These are phyloP conservation scores for Cornus kousa DNA, from an alignment of 148 eudicot species.

Conservation along the genomic window DNA sequence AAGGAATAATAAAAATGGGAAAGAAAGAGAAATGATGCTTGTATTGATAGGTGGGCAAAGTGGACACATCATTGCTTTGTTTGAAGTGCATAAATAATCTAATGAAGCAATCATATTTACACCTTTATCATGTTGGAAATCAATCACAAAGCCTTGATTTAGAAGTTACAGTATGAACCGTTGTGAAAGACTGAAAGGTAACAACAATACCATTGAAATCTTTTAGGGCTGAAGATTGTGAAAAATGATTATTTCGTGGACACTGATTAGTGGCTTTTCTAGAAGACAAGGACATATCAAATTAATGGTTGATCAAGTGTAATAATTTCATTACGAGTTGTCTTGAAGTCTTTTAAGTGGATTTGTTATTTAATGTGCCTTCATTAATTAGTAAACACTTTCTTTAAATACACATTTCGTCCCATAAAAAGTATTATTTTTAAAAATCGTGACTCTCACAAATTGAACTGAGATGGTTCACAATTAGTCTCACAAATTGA, in stretches of 20 bases:
- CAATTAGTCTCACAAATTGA: no score
- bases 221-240: slow-evolving; percentile 8
- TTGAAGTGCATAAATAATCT: background rate
- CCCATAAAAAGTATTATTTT: no score
- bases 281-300: background rate
- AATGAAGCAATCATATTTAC: slow-evolving; percentile 9
- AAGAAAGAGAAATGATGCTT: background rate
- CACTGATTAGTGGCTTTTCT: background rate
- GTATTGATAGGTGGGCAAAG: background rate
- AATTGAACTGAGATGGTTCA: no score
- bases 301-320: background rate
- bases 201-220: background rate
- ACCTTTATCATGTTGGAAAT: background rate
- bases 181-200: background rate
- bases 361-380: no score
- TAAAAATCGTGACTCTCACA: no score
- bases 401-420: no score
- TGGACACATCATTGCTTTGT: slow-evolving; percentile 7
- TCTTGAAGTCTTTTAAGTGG: background rate
- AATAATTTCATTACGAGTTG: background rate
- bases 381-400: background rate
- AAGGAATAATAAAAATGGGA: background rate
- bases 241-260: slow-evolving; percentile 2
- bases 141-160: background rate
- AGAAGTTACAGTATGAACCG: slow-evolving; percentile 7